Conservation (phyloP, 2,329 filamentous ascomycete genomes). For the Colletotrichum karsti region DNA sequence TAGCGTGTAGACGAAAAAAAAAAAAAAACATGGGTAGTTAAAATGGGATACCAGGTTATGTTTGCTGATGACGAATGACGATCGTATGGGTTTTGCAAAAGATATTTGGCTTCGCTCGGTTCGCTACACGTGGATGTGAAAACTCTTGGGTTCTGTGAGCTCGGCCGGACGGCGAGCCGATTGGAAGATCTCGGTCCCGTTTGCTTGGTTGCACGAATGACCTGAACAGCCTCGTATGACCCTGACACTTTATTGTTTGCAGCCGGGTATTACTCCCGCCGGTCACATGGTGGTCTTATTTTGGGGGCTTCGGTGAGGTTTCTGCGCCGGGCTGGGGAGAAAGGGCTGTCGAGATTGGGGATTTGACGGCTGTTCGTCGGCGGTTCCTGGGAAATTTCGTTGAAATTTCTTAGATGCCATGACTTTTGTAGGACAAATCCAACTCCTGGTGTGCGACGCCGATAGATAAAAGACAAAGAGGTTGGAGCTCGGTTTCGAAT, state of each 20-base stretch:
- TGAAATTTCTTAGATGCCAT: not conserved
- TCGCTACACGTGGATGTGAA: not conserved
- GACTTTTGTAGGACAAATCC: not conserved
- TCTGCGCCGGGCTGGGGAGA: not conserved
- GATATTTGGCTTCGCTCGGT: not conserved
- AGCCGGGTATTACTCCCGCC: slow-evolving; percentile 1
- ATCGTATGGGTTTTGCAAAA: not conserved
- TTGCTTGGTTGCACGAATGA: slow-evolving; percentile 2
- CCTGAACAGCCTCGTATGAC: not conserved
- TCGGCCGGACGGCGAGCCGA: not conserved
- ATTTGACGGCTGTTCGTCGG: not conserved
- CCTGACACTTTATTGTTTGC: not conserved
- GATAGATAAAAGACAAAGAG: not conserved
- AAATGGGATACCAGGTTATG: slow-evolving; percentile 27
- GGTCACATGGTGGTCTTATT: slow-evolving; percentile 5
- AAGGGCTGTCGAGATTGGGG: not conserved
- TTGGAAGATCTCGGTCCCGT: not conserved
- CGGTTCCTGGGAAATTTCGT: not conserved
- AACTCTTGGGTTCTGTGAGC: not conserved
- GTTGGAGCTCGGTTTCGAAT: not conserved
- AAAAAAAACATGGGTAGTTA: slow-evolving; percentile 32
- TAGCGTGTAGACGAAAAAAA: slow-evolving; percentile 70
- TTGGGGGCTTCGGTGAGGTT: not conserved
- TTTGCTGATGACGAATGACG: slow-evolving; percentile 11
- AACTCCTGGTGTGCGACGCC: not conserved